Base-by-base conservation (phyloP, 352 stramenopile genomes). In the Phytophthora constricta region DNA sequence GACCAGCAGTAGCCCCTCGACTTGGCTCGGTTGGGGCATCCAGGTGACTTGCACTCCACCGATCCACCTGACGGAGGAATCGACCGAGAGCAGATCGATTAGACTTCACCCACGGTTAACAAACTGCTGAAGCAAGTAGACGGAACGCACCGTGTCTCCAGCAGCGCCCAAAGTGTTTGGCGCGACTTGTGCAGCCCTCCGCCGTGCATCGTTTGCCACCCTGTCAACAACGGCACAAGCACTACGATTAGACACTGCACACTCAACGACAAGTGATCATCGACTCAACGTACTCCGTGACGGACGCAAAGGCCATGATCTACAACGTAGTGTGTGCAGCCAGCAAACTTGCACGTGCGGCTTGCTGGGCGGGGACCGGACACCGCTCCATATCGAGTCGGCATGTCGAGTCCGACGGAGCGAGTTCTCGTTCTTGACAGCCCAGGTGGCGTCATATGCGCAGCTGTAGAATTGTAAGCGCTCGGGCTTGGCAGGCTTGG, bases 1-100 rank as follows among this genome's bases (percentile, higher is more conserved):
- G 80, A 91, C 87, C 86, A 93, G 67, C 87, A 95, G 53, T 86
- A 88, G 27, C 87, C 87, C 4, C 82, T 68, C 17, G 85, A 91
- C 59, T 93, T 92, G 67, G 85, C 86, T 41, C 86, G 84, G 56
- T 93, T 93, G 23, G 74, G 70, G 55, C 87, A 95, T 5, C 66
- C 73, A 0, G 66, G 57, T n/a, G 86, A 61, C 62, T 87, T 92
- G 72, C 86, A 94, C 37, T 81, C 79, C 1, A 77, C 75, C 10
- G 84, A 92, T 8, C 84, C 84, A 3, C 74, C 74, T 82, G n/a
- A 27, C 23, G 49, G 16, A 2, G 19, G 5, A 26, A 39, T 1
- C 11, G 42, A 5, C 54, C 10, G 2, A 19, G 11, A 31, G 7
- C n/a, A 3, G 58, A 23, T 13, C 16, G 27, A 10, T n/a, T n/a